phyloP scores from a whole-genome alignment of 306 rosid genomes.

The Malus sieversii region DNA sequence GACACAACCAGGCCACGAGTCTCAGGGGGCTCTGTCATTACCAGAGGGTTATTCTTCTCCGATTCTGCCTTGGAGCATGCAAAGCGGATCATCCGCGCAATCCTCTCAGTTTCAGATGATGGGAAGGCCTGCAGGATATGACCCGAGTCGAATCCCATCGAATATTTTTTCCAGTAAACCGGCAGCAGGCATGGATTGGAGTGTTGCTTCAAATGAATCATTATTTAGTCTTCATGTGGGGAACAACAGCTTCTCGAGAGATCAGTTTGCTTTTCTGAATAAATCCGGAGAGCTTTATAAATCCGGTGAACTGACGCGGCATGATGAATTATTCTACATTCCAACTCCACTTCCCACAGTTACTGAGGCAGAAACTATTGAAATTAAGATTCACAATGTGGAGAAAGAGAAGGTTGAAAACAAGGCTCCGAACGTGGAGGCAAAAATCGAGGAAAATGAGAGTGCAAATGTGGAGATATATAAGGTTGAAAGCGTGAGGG shows the following conservation, averaged over 20 bases:
- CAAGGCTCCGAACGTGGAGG: not conserved
- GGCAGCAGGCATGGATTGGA: slow-evolving; percentile 51
- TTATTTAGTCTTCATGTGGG: slow-evolving; percentile 59
- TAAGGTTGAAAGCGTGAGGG: not conserved
- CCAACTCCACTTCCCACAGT: slow-evolving; percentile 15
- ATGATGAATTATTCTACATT: slow-evolving; percentile 11
- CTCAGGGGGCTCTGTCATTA: not conserved
- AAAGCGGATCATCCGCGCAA: slow-evolving; percentile 23
- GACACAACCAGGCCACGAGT: not conserved
- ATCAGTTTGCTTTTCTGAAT: slow-evolving; percentile 4
- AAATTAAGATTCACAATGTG: not conserved
- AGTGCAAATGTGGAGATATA: not conserved
- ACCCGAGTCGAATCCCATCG: slow-evolving; percentile 52
- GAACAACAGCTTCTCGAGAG: slow-evolving; percentile 53
- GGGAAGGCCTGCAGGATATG: slow-evolving; percentile 28
- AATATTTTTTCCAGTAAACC: slow-evolving; percentile 36
- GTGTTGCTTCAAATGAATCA: slow-evolving; percentile 62
- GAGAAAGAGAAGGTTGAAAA: not conserved
- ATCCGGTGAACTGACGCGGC: slow-evolving; percentile 36
- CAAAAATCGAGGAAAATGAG: not conserved
- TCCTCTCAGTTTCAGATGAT: slow-evolving; percentile 17
- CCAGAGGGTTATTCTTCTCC: slow-evolving; percentile 11
- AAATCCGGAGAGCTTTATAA: slow-evolving; percentile 13
- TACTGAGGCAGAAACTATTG: not conserved
- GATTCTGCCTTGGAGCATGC: slow-evolving; percentile 33